Evolutionary conservation across 495 filamentous ascomycete genomes (phyloP).

Genomic region (Xylaria bambusicola): DNA sequence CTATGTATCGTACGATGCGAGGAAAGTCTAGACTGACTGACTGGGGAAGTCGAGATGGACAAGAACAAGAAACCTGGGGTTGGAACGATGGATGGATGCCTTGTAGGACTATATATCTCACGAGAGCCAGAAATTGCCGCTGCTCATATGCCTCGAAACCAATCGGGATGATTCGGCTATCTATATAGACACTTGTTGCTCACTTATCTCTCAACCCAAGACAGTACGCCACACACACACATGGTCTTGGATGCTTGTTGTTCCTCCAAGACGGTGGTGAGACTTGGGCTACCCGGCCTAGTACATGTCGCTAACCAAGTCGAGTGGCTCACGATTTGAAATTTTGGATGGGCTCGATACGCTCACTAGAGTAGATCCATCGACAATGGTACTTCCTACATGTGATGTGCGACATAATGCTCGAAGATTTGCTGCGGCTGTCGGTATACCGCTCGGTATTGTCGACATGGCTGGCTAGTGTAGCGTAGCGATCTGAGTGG

Average conservation of each 20-base stretch:
- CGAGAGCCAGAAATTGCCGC: neutral
- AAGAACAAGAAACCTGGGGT: neutral
- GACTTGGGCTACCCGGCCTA: neutral
- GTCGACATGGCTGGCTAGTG: neutral
- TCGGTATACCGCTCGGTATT: too few relatives aligned
- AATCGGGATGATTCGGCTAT: neutral
- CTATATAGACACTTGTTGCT: neutral
- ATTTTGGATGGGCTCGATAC: neutral
- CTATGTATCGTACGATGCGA: too few relatives aligned
- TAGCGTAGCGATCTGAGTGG: neutral
- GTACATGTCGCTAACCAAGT: neutral
- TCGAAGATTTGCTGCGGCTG: neutral
- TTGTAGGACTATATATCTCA: constrained; percentile 18
- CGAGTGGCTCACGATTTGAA: neutral
- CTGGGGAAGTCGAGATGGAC: neutral
- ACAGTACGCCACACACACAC: neutral
- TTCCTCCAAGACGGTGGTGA: too few relatives aligned
- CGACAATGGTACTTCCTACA: neutral
- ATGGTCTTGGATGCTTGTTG: too few relatives aligned
- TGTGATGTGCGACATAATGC: neutral
- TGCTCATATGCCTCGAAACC: neutral
- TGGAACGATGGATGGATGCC: constrained; percentile 11
- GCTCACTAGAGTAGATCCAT: neutral
- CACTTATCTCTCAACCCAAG: too few relatives aligned
- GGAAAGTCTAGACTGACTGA: neutral